Percentiles rank a stretch among this genome's conserved stretches.
Evolutionary conservation across 73 alveolate species (phyloP).

Genomic region (Halteria grandinella): DNA sequence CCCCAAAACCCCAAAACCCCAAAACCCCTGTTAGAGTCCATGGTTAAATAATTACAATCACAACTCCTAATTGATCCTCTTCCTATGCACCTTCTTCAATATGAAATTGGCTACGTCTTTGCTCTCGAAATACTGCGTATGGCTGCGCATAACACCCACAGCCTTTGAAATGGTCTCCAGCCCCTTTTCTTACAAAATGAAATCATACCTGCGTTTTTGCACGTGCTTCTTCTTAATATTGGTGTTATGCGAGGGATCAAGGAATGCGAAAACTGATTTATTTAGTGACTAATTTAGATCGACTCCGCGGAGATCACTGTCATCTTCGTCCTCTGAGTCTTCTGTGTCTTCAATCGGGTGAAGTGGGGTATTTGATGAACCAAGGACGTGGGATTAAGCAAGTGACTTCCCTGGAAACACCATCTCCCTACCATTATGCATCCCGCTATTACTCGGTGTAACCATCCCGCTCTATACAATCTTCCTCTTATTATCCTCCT

Average conservation of each 20-base stretch:
- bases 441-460: constrained; percentile 3
- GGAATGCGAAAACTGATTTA: not conserved
- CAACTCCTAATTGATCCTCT: too few relatives aligned
- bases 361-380: not conserved
- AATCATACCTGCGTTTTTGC: constrained; percentile 50
- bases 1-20: too few relatives aligned
- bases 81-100: constrained; percentile 38
- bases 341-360: not conserved
- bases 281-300: not conserved
- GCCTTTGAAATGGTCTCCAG: constrained; percentile 37
- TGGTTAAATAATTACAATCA: too few relatives aligned
- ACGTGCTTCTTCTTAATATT: too few relatives aligned
- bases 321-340: not conserved
- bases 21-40: too few relatives aligned
- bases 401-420: not conserved
- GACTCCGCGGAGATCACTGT: not conserved
- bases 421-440: constrained; percentile 18
- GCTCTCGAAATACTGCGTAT: constrained; percentile 34
- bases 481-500: too few relatives aligned
- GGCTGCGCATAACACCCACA: constrained; percentile 27
- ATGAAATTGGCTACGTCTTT: constrained; percentile 47
- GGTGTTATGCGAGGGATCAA: too few relatives aligned
- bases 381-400: not conserved
- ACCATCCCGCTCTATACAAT: too few relatives aligned
- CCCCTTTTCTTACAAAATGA: constrained; percentile 33